Evolutionary conservation across 2,329 filamentous ascomycete genomes (phyloP).

Genomic region (Dactylellina parvicollis): DNA sequence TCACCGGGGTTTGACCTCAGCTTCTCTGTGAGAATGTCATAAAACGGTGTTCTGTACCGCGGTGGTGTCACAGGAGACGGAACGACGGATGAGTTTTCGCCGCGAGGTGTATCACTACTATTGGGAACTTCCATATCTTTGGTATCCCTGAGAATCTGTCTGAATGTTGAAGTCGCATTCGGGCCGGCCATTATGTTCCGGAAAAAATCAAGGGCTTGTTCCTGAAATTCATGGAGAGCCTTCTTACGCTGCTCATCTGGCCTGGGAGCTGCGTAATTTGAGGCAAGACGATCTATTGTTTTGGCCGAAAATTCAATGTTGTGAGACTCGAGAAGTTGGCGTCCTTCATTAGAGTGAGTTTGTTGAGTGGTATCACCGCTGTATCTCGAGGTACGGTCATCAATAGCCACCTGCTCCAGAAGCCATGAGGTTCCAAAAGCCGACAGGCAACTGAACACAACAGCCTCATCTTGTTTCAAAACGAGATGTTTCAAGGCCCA

Average conservation of each 20-base stretch:
- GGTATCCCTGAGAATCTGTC: slow-evolving; percentile 76
- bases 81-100: slow-evolving; percentile 9
- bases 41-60: slow-evolving; percentile 45
- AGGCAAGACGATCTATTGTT: slow-evolving; percentile 27
- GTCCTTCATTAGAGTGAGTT: slow-evolving; percentile 25
- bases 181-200: slow-evolving; percentile 83
- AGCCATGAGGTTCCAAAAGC: slow-evolving; percentile 83
- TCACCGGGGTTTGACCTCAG: slow-evolving; percentile 53
- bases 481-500: slow-evolving; percentile 96
- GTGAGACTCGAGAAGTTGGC: slow-evolving; percentile 32
- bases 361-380: slow-evolving; percentile 26
- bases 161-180: slow-evolving; percentile 76
- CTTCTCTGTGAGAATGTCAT: slow-evolving; percentile 46
- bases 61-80: slow-evolving; percentile 8
- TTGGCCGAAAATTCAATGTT: slow-evolving; percentile 34
- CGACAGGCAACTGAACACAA: slow-evolving; percentile 81
- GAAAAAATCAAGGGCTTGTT: slow-evolving; percentile 88
- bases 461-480: slow-evolving; percentile 73
- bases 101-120: slow-evolving; percentile 53
- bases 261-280: slow-evolving; percentile 31
- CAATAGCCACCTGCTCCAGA: slow-evolving; percentile 70
- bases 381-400: slow-evolving; percentile 58
- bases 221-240: slow-evolving; percentile 74
- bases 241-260: slow-evolving; percentile 54
- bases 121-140: slow-evolving; percentile 59